Conservation (phyloP, 306 rosid species). For the Chamaecrista fasciculata region DNA sequence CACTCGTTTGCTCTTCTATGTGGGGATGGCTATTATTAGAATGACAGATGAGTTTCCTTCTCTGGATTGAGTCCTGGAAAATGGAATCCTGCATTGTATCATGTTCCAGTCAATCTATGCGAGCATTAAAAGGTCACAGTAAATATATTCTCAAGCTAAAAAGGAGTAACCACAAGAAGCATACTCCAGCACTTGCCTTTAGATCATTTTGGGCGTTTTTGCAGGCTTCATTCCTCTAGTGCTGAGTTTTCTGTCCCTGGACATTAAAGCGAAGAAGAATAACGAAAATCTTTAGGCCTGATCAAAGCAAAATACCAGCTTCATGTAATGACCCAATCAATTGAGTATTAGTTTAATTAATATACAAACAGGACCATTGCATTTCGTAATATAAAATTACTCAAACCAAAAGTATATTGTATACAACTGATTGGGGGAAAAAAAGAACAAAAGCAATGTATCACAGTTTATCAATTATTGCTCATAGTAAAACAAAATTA, state of each 20-base stretch:
- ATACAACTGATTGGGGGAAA: not conserved
- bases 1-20: slow-evolving; percentile 30
- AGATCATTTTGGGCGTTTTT: slow-evolving; percentile 8
- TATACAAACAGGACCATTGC: not conserved
- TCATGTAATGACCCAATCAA: not conserved
- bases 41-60: slow-evolving; percentile 32
- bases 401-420: not conserved
- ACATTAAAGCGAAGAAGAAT: not conserved
- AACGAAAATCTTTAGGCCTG: slow-evolving; percentile 16
- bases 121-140: not conserved
- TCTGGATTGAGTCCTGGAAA: slow-evolving; percentile 27
- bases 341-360: not conserved
- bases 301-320: not conserved
- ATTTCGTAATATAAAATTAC: not conserved
- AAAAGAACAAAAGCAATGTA: not conserved
- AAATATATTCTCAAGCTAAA: not conserved
- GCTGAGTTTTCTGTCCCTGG: slow-evolving; percentile 32
- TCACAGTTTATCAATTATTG: not conserved
- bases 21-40: slow-evolving; percentile 33
- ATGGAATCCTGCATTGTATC: slow-evolving; percentile 30
- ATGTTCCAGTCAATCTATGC: not conserved
- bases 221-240: slow-evolving; percentile 25
- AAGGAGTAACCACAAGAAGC: not conserved
- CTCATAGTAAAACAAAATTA: not conserved
- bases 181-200: slow-evolving; percentile 32